These are phyloP conservation scores for Bipolaris zeicola DNA, from an alignment of 2,329 filamentous ascomycete genomes.

Conservation along the genomic window DNA sequence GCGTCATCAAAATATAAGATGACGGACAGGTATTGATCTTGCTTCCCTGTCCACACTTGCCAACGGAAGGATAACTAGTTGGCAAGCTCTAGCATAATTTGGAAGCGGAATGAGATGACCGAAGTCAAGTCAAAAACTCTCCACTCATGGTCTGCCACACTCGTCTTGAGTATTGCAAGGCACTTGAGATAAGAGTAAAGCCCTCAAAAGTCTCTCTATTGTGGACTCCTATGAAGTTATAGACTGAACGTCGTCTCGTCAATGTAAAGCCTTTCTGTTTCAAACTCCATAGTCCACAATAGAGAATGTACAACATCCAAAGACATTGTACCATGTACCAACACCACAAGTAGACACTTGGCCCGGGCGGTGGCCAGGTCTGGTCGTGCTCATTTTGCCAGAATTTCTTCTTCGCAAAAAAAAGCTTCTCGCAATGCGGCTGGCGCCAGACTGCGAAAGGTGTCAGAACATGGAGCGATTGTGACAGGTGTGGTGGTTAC, in stretches of 20 bases:
- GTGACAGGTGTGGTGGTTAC: background rate
- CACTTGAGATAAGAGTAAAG: constrained; percentile 6
- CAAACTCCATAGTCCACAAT: background rate
- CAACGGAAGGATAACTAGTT: constrained; percentile 43
- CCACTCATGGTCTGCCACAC: background rate
- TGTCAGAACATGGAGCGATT: background rate
- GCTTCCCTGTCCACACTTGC: constrained; percentile 53
- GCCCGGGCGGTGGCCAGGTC: constrained; percentile 22
- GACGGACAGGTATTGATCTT: constrained; percentile 37
- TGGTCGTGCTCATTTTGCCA: constrained; percentile 13
- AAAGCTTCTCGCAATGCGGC: constrained; percentile 3
- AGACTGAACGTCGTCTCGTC: constrained; percentile 8
- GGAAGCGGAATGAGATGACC: constrained; percentile 37
- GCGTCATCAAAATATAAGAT: constrained; percentile 36
- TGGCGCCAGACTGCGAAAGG: background rate
- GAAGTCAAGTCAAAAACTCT: background rate
- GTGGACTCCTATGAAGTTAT: background rate
- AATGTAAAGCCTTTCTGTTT: background rate
- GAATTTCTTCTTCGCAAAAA: background rate
- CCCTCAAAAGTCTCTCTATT: constrained; percentile 12
- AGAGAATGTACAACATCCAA: constrained; percentile 1
- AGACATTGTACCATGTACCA: constrained; percentile 11
- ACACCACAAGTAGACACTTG: background rate
- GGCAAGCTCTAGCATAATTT: constrained; percentile 52
- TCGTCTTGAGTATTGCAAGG: constrained; percentile 10